phyloP scores from a whole-genome alignment of 148 eudicot genomes.

The Talinum fruticosum region DNA sequence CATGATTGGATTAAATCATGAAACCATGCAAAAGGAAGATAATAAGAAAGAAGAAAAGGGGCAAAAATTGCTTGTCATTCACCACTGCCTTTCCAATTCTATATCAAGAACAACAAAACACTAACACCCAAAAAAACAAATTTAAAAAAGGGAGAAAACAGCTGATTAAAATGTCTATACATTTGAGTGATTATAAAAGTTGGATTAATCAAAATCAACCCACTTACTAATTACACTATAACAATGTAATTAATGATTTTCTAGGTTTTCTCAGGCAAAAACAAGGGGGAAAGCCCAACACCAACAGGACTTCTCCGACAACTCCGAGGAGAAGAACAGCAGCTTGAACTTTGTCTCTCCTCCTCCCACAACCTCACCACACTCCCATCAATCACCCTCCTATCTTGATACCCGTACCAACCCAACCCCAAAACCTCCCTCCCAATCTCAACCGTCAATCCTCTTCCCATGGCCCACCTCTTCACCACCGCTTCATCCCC shows the following conservation, averaged over 20 bases:
- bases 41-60: background rate
- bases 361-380: constrained; percentile 65
- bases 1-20: no score
- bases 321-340: constrained; percentile 10
- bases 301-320: constrained; percentile 14
- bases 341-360: constrained; percentile 1
- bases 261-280: background rate
- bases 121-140: background rate
- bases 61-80: background rate
- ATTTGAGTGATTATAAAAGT: background rate
- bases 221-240: background rate
- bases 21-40: background rate
- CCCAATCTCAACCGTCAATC: constrained; percentile 35
- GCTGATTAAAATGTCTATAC: background rate
- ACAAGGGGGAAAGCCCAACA: background rate
- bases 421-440: constrained; percentile 33
- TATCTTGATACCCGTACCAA: constrained; percentile 58
- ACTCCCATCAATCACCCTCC: constrained; percentile 48
- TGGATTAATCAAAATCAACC: background rate
- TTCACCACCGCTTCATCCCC: constrained; percentile 18
- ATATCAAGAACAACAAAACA: background rate
- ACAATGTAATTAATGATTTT: background rate
- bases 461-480: constrained; percentile 18
- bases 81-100: background rate
- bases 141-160: no score